A percentile compares a stretch with the other conserved stretches of the same genome.
phyloP scores from a whole-genome alignment of 2,329 filamentous ascomycete genomes.

The Calonectria leucothoes region DNA sequence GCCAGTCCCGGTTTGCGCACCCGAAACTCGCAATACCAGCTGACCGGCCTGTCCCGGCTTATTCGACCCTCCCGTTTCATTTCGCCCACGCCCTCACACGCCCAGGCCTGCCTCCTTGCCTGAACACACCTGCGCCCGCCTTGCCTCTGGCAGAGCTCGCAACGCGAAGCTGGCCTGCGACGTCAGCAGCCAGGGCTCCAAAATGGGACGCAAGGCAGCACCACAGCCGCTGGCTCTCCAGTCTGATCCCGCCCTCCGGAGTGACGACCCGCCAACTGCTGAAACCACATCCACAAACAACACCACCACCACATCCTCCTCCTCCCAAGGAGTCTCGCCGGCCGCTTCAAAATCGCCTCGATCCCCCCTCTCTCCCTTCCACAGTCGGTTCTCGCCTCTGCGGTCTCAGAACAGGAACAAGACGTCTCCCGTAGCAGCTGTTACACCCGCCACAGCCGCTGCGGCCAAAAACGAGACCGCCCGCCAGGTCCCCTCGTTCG shows the following conservation, averaged over 20 bases:
- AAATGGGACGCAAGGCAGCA: constrained; percentile 69
- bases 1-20: constrained; percentile 13
- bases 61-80: constrained; percentile 15
- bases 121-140: constrained; percentile 20
- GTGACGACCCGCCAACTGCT: constrained; percentile 44
- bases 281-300: constrained; percentile 41
- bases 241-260: constrained; percentile 52
- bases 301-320: constrained; percentile 25
- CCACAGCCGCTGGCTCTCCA: constrained; percentile 67
- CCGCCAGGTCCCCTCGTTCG: constrained; percentile 40
- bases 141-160: constrained; percentile 36
- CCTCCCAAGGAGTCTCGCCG: constrained; percentile 45
- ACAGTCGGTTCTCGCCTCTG: constrained; percentile 52
- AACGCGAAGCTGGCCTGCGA: constrained; percentile 36
- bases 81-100: constrained; percentile 35
- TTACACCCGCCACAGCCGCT: constrained; percentile 30
- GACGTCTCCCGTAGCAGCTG: constrained; percentile 13
- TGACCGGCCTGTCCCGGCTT: constrained; percentile 19
- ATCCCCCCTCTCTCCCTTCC: constrained; percentile 60
- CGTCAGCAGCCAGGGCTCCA: constrained; percentile 40
- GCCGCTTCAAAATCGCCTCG: constrained; percentile 53
- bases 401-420: constrained; percentile 40
- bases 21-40: constrained; percentile 22
- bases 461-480: constrained; percentile 32
- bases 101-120: constrained; percentile 27